phyloP scores from a whole-genome alignment of 2,329 filamentous ascomycete genomes.

The Fusarium citri region DNA sequence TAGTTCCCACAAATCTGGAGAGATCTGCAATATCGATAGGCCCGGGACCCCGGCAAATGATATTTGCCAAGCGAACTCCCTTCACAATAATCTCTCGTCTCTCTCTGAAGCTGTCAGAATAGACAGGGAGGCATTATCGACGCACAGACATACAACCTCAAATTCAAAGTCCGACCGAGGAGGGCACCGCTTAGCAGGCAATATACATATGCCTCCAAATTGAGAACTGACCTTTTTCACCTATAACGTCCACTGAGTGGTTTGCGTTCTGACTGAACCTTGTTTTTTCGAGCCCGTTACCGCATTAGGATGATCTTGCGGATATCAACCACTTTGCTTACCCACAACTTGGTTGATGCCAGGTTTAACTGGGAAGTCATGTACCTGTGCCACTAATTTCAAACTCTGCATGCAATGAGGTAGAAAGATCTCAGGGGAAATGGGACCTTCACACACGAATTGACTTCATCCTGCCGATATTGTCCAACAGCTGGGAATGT shows the following conservation, averaged over 20 bases:
- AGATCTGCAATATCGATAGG: conserved; percentile 8
- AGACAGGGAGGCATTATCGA: conserved; percentile 9
- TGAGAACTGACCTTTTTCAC: conserved; percentile 23
- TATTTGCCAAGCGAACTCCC: conserved; percentile 7
- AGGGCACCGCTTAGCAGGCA: conserved; percentile 6
- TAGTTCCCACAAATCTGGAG: conserved; percentile 9
- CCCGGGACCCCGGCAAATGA: conserved; percentile 1
- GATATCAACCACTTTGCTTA: conserved; percentile 26
- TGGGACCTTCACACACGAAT: conserved; percentile 4
- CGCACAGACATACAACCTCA: conserved; percentile 33
- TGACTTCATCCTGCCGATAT: conserved; percentile 4
- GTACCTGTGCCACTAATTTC: conserved; percentile 26
- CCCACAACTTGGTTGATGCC: conserved; percentile 28
- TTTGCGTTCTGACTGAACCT: conserved; percentile 36
- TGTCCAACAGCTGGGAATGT: not conserved
- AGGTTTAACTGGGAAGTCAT: conserved; percentile 27
- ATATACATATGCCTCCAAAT: conserved; percentile 12
- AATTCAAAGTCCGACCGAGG: conserved; percentile 15
- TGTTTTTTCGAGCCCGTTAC: conserved; percentile 32
- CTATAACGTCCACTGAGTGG: conserved; percentile 16
- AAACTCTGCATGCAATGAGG: conserved; percentile 7
- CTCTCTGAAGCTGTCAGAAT: conserved; percentile 30
- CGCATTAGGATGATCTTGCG: conserved; percentile 30
- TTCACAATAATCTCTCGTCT: conserved; percentile 27
- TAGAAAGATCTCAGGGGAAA: conserved; percentile 2